A percentile compares a stretch with the other conserved stretches of the same genome.
These are phyloP conservation scores for Fusarium sterilihyphosum DNA, from an alignment of 2,329 filamentous ascomycete genomes.

Conservation along the genomic window DNA sequence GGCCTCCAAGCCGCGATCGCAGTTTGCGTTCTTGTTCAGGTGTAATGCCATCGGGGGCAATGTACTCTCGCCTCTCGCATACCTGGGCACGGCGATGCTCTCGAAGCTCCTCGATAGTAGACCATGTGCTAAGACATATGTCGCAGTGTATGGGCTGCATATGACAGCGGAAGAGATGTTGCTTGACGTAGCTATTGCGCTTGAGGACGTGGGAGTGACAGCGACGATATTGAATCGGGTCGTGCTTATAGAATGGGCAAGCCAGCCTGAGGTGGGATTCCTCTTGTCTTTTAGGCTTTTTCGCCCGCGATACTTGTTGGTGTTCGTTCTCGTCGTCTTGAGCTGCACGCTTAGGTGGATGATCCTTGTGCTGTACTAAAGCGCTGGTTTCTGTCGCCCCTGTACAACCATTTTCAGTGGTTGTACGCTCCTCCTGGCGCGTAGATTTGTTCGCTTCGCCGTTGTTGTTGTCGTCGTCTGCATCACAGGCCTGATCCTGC, in stretches of 20 bases:
- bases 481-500: not conserved
- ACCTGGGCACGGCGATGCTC: not conserved
- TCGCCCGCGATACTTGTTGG: not conserved
- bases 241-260: not conserved
- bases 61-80: not conserved
- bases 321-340: not conserved
- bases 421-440: too few relatives aligned
- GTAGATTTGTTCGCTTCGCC: not conserved
- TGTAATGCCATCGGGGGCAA: not conserved
- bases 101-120: not conserved
- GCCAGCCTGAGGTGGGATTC: not conserved
- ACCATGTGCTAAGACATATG: not conserved
- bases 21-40: not conserved
- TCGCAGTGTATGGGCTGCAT: constrained; percentile 1
- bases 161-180: not conserved
- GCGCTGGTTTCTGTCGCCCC: not conserved
- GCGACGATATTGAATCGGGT: not conserved
- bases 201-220: not conserved
- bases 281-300: not conserved
- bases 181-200: constrained; percentile 1
- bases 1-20: not conserved
- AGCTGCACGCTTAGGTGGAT: not conserved
- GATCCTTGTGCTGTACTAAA: not conserved
- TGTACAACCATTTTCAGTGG: too few relatives aligned
- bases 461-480: not conserved